Conservation (phyloP, 2,329 filamentous ascomycete species). For the Scedosporium apiospermum region DNA sequence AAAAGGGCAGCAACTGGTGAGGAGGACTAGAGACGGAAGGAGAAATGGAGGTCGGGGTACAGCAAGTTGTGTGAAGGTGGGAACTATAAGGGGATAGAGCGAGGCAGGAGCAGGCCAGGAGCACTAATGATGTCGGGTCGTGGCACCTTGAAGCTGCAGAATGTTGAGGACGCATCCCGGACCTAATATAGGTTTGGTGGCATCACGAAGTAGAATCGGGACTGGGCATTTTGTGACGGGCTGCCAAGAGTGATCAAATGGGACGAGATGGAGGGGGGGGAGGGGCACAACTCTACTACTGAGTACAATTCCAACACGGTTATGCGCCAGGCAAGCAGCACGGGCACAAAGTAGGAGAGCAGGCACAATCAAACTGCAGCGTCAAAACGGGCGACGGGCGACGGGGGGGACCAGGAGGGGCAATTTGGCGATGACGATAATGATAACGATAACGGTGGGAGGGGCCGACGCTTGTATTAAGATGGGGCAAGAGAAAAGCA, state of each 20-base stretch:
- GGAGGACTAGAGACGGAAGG: not conserved
- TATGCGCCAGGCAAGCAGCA: no score
- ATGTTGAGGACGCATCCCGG: conserved; percentile 4
- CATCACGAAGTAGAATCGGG: conserved; percentile 1
- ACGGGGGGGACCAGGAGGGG: not conserved
- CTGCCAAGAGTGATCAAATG: not conserved
- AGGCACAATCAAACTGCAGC: no score
- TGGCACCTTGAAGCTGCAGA: conserved; percentile 1
- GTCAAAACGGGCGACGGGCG: not conserved
- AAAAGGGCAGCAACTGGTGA: not conserved
- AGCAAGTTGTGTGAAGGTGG: not conserved
- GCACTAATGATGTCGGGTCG: not conserved
- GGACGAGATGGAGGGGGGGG: not conserved
- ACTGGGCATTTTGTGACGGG: not conserved
- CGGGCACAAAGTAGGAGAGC: no score
- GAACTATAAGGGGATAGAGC: not conserved
- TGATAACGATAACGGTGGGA: no score
- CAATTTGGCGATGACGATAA: not conserved
- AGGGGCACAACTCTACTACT: not conserved
- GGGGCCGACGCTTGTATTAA: no score
- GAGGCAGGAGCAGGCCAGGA: not conserved
- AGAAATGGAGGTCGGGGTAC: not conserved
- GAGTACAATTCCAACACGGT: no score
- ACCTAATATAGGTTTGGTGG: not conserved
- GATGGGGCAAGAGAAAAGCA: no score